Percentiles rank a stretch among this genome's conserved stretches.
Evolutionary conservation across 2,329 filamentous ascomycete species (phyloP).

Genomic region (Niveomyces coronatus): DNA sequence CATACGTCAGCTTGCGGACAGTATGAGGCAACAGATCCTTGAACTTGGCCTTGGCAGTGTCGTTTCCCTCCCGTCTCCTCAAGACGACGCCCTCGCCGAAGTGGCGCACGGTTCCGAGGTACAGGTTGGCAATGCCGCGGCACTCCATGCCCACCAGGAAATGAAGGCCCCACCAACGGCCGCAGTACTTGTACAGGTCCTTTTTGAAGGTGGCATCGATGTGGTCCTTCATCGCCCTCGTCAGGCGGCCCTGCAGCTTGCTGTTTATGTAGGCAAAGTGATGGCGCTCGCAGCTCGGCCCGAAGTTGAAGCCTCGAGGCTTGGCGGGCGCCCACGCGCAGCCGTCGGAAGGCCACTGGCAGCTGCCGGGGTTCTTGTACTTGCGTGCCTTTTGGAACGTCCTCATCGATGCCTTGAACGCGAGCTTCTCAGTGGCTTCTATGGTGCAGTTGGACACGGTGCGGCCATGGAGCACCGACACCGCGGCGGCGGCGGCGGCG

Average conservation of each 20-base stretch:
- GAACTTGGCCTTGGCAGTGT: not conserved
- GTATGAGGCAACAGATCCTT: too few species aligned
- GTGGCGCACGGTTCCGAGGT: constrained; percentile 13
- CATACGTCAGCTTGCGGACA: too few species aligned
- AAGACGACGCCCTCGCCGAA: constrained; percentile 10
- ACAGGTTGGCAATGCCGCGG: constrained; percentile 14
- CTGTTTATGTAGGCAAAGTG: constrained; percentile 19
- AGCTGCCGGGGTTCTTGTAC: constrained; percentile 22
- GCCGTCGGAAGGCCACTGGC: constrained; percentile 26
- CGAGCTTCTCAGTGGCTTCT: constrained; percentile 2
- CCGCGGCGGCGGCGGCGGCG: not conserved
- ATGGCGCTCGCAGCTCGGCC: constrained; percentile 15
- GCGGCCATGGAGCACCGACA: not conserved
- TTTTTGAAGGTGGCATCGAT: constrained; percentile 32
- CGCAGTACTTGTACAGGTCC: constrained; percentile 18
- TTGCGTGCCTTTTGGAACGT: constrained; percentile 17
- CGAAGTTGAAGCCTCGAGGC: constrained; percentile 27
- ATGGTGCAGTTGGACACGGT: constrained; percentile 2
- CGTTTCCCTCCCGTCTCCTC: not conserved
- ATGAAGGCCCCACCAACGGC: constrained; percentile 1
- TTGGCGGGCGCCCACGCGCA: constrained; percentile 28
- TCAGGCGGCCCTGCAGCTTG: constrained; percentile 28
- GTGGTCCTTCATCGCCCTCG: constrained; percentile 20
- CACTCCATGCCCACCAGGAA: constrained; percentile 10
- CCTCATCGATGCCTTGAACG: constrained; percentile 2